phyloP scores from a whole-genome alignment of 345 rosid genomes.

The Salix udensis region DNA sequence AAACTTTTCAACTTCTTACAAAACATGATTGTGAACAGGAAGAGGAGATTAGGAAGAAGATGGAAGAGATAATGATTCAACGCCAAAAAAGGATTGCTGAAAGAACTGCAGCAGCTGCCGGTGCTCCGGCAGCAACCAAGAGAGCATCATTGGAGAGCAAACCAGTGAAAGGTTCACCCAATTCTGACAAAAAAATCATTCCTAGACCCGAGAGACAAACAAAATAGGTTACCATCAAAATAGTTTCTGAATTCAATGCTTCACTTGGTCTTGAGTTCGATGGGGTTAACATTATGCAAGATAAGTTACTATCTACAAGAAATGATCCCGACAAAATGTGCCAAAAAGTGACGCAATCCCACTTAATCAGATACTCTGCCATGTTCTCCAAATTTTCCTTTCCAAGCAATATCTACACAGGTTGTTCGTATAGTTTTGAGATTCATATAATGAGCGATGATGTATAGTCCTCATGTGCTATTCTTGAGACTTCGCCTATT shows the following conservation, averaged over 20 bases:
- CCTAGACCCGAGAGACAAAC: slow-evolving; percentile 22
- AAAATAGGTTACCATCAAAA: slow-evolving; percentile 30
- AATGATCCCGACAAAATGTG: not conserved
- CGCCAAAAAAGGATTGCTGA: slow-evolving; percentile 84
- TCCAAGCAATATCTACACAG: not conserved
- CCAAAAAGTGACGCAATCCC: not conserved
- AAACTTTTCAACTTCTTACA: not conserved
- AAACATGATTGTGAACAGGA: slow-evolving; percentile 45
- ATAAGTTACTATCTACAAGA: not conserved
- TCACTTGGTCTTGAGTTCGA: not conserved
- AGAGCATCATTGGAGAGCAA: slow-evolving; percentile 39
- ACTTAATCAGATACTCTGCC: not conserved
- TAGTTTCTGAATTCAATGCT: not conserved
- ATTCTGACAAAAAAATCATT: slow-evolving; percentile 19
- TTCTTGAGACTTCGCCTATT: not conserved
- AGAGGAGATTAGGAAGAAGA: slow-evolving; percentile 66
- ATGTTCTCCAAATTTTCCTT: not conserved
- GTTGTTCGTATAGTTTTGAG: not conserved
- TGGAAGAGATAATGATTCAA: slow-evolving; percentile 56
- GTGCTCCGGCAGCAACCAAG: slow-evolving; percentile 35
- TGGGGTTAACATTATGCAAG: not conserved
- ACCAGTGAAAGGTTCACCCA: slow-evolving; percentile 26
- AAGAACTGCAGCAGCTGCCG: slow-evolving; percentile 57
- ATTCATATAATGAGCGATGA: slow-evolving; percentile 5
- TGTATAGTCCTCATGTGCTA: slow-evolving; percentile 12